Percentiles rank a stretch among this genome's conserved stretches.
Evolutionary conservation across 257 asterid species (phyloP).

Genomic region (Solanum appendiculatum): DNA sequence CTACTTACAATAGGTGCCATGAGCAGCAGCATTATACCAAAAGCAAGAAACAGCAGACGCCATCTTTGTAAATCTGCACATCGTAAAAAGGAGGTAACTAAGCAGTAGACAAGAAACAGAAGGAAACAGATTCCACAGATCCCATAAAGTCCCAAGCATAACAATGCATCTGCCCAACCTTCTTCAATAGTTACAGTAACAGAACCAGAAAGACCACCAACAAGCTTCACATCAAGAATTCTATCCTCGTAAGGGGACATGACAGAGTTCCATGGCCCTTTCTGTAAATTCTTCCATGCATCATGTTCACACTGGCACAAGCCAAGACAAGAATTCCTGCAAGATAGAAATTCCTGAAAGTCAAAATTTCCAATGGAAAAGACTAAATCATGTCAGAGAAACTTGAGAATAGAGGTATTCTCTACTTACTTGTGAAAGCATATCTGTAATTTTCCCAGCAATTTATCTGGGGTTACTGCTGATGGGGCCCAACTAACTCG

Average conservation of each 20-base stretch:
- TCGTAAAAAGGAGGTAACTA: not conserved
- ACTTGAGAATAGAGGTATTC: not conserved
- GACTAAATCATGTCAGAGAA: not conserved
- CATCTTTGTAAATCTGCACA: slow-evolving; percentile 66
- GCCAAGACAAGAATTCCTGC: slow-evolving; percentile 74
- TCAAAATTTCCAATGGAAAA: not conserved
- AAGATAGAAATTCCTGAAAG: slow-evolving; percentile 5
- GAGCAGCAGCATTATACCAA: slow-evolving; percentile 54
- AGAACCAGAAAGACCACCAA: slow-evolving; percentile 54
- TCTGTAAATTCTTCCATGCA: slow-evolving; percentile 56
- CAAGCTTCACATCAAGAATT: slow-evolving; percentile 69
- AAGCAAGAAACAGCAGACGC: slow-evolving; percentile 56
- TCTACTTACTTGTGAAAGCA: slow-evolving; percentile 65
- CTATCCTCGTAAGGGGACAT: slow-evolving; percentile 64
- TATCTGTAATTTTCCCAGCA: slow-evolving; percentile 48
- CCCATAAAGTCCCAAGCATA: not conserved
- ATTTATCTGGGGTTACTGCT: slow-evolving; percentile 47
- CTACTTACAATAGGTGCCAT: slow-evolving; percentile 78
- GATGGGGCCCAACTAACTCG: slow-evolving; percentile 60
- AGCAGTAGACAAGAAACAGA: not conserved
- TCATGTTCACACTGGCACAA: slow-evolving; percentile 56
- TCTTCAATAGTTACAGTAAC: slow-evolving; percentile 41
- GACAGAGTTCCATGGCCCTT: slow-evolving; percentile 46
- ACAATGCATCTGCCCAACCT: slow-evolving; percentile 30
- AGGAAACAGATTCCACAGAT: not conserved